Percentiles rank a stretch among this genome's conserved stretches.
phyloP scores from a whole-genome alignment of 306 rosid species.

The Sphenostylis stenocarpa region DNA sequence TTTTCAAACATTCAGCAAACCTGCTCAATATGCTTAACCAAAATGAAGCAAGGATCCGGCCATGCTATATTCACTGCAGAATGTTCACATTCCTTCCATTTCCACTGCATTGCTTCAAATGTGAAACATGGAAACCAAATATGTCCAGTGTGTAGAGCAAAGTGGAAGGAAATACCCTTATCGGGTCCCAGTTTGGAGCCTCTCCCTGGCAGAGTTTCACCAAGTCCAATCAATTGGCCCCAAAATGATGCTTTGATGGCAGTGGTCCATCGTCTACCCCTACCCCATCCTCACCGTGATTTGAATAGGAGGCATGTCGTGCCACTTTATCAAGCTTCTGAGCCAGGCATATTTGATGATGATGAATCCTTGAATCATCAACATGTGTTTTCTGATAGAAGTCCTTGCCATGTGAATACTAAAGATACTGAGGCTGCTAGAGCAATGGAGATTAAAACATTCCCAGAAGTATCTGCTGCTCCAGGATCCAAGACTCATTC shows the following conservation, averaged over 20 bases:
- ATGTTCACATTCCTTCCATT: constrained; percentile 96
- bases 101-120: constrained; percentile 86
- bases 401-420: constrained; percentile 33
- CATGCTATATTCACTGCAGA: constrained; percentile 96
- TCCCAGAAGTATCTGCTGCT: constrained; percentile 77
- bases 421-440: constrained; percentile 40
- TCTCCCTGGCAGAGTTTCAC: constrained; percentile 52
- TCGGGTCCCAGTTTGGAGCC: constrained; percentile 63
- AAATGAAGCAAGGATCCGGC: constrained; percentile 94
- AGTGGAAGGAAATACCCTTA: constrained; percentile 94
- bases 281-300: constrained; percentile 74
- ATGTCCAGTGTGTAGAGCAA: constrained; percentile 95
- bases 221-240: constrained; percentile 70
- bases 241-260: constrained; percentile 89
- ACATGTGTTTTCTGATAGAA: constrained; percentile 44
- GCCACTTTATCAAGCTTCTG: constrained; percentile 78
- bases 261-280: constrained; percentile 70
- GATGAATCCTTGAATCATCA: constrained; percentile 79
- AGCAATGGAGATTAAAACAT: constrained; percentile 66
- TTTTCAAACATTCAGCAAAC: constrained; percentile 64
- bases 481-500: constrained; percentile 49
- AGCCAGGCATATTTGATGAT: constrained; percentile 80
- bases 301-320: constrained; percentile 66
- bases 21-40: constrained; percentile 85
- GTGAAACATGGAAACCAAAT: constrained; percentile 91